phyloP scores from a whole-genome alignment of 2,329 filamentous ascomycete species.

The Didymellaceae sp. region DNA sequence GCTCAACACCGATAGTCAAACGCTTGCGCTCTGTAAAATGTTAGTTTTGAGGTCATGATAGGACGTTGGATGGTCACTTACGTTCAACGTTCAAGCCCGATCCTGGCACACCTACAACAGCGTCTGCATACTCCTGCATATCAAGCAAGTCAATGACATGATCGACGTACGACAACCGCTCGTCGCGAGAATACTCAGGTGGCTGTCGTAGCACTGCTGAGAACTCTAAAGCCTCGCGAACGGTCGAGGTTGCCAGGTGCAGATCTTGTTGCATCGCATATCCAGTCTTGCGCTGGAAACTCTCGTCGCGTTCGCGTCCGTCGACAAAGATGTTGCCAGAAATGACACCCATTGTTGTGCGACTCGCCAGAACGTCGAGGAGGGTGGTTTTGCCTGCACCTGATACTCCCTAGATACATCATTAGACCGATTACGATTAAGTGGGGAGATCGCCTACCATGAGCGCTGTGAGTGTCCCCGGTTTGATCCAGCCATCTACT shows the following conservation, averaged over 20 bases:
- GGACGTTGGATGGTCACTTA: slow-evolving; percentile 39
- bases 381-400: slow-evolving; percentile 91
- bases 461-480: slow-evolving; percentile 55
- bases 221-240: slow-evolving; percentile 39
- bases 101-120: slow-evolving; percentile 24
- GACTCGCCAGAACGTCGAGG: slow-evolving; percentile 71
- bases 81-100: slow-evolving; percentile 55
- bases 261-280: slow-evolving; percentile 75
- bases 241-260: slow-evolving; percentile 40
- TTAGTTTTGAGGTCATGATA: slow-evolving; percentile 1
- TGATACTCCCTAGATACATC: slow-evolving; percentile 71
- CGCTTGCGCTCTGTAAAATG: slow-evolving; percentile 60
- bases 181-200: slow-evolving; percentile 18
- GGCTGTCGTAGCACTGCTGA: slow-evolving; percentile 53
- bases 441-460: slow-evolving; percentile 45
- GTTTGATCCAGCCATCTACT: slow-evolving; percentile 62
- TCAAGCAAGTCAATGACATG: slow-evolving; percentile 26
- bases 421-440: neutral
- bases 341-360: slow-evolving; percentile 37
- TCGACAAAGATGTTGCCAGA: slow-evolving; percentile 38
- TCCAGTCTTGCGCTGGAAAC: slow-evolving; percentile 86
- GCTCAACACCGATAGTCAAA: slow-evolving; percentile 64
- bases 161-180: slow-evolving; percentile 27
- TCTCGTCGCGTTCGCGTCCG: slow-evolving; percentile 63
- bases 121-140: slow-evolving; percentile 30